phyloP scores from a whole-genome alignment of 768 basidiomycete genomes.

The Podaxis sp. region DNA sequence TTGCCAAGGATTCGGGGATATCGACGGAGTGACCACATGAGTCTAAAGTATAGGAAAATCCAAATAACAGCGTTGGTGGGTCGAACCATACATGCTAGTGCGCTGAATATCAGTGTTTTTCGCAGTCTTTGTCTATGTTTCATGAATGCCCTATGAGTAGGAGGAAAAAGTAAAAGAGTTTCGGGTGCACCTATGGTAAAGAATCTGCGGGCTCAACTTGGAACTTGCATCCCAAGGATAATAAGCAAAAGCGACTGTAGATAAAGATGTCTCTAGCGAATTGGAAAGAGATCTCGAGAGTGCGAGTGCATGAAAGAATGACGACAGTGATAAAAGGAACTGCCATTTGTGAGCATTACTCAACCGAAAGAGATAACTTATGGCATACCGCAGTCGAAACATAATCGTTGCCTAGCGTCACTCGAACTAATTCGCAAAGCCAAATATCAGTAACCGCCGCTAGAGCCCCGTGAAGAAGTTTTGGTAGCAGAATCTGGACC shows the following conservation, averaged over 20 bases:
- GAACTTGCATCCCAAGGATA: slow-evolving; percentile 69
- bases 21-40: slow-evolving; percentile 54
- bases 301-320: slow-evolving; percentile 83
- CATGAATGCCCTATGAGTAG: slow-evolving; percentile 19
- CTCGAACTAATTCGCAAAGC: slow-evolving; percentile 58
- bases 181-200: slow-evolving; percentile 35
- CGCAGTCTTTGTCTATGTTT: slow-evolving; percentile 29
- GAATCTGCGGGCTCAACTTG: slow-evolving; percentile 32
- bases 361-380: background rate
- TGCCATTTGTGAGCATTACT: slow-evolving; percentile 25
- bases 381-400: slow-evolving; percentile 62
- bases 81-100: slow-evolving; percentile 77
- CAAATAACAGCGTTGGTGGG: slow-evolving; percentile 89
- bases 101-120: slow-evolving; percentile 56
- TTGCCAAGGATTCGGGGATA: slow-evolving; percentile 27
- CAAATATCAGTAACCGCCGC: slow-evolving; percentile 83
- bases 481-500: slow-evolving; percentile 68
- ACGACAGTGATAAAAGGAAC: slow-evolving; percentile 79
- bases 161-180: background rate
- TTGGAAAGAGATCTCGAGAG: slow-evolving; percentile 90
- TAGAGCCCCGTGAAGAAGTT: slow-evolving; percentile 68
- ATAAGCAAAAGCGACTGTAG: slow-evolving; percentile 68
- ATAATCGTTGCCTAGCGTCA: slow-evolving; percentile 56
- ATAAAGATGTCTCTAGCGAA: slow-evolving; percentile 86
- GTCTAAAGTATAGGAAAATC: slow-evolving; percentile 60